These are phyloP conservation scores for Angomonas ambiguus DNA, from an alignment of 208 protist genomes.

Conservation along the genomic window DNA sequence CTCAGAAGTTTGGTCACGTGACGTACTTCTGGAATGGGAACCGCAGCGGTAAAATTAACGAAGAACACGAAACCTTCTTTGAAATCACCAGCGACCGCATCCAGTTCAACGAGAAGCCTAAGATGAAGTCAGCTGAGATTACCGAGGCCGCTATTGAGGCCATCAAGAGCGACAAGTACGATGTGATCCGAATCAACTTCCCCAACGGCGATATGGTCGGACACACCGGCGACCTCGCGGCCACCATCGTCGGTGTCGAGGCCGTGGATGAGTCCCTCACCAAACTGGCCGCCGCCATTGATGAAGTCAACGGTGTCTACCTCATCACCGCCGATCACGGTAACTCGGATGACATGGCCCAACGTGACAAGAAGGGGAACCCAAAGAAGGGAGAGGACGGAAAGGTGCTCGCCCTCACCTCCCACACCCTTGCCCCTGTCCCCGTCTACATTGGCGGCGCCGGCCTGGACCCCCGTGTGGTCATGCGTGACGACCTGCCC, in stretches of 20 bases:
- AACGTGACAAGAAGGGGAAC: constrained; percentile 92
- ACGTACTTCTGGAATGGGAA: constrained; percentile 98
- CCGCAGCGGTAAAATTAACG: constrained; percentile 89
- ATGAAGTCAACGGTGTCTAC: constrained; percentile 80
- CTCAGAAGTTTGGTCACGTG: constrained; percentile 96
- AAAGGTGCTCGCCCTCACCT: constrained; percentile 83
- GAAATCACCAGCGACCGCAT: constrained; percentile 88
- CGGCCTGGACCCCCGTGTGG: constrained; percentile 71
- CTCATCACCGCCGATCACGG: constrained; percentile 94
- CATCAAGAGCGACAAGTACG: constrained; percentile 86
- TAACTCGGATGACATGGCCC: constrained; percentile 94
- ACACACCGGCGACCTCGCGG: constrained; percentile 91
- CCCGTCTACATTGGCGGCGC: constrained; percentile 89
- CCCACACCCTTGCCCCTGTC: constrained; percentile 91
- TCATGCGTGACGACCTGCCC: constrained; percentile 82
- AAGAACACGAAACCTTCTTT: constrained; percentile 86
- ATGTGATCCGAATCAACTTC: constrained; percentile 92
- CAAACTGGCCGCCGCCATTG: constrained; percentile 78
- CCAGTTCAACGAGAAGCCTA: constrained; percentile 93
- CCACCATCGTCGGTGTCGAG: constrained; percentile 78
- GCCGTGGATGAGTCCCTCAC: constrained; percentile 82
- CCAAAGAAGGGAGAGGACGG: constrained; percentile 60
- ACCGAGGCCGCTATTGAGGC: constrained; percentile 87
- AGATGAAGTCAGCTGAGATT: constrained; percentile 94
- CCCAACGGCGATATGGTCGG: constrained; percentile 96